Conservation (phyloP, 345 rosid species). For the Brassica juncea region DNA sequence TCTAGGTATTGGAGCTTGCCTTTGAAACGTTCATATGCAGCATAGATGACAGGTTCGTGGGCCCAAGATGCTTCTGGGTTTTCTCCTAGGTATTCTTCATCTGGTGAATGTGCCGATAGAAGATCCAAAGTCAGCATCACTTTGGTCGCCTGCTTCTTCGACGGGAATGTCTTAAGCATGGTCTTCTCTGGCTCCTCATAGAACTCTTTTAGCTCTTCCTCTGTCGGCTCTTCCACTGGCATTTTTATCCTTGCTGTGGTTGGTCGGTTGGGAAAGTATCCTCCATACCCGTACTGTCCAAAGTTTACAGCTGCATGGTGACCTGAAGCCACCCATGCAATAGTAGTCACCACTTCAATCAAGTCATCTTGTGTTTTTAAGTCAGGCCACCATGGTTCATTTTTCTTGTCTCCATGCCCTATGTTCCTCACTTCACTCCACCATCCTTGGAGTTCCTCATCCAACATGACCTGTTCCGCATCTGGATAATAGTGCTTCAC, state of each 20-base stretch:
- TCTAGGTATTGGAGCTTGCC: conserved; percentile 8
- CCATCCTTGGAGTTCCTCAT: conserved; percentile 34
- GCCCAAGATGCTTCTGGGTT: conserved; percentile 29
- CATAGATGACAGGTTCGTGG: conserved; percentile 23
- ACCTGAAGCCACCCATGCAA: conserved; percentile 34
- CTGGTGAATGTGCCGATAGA: conserved; percentile 40
- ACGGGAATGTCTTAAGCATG: conserved; percentile 33
- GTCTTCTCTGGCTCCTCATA: conserved; percentile 28
- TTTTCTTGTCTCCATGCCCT: conserved; percentile 36
- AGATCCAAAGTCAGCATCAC: conserved; percentile 42
- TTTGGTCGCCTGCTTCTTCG: conserved; percentile 38
- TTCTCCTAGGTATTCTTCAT: conserved; percentile 42
- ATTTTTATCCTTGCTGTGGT: conserved; percentile 32
- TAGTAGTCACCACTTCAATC: conserved; percentile 28
- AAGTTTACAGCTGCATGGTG: background rate
- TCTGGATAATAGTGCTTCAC: conserved; percentile 36
- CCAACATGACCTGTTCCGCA: conserved; percentile 5
- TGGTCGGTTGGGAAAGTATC: conserved; percentile 45
- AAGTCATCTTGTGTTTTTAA: conserved; percentile 36
- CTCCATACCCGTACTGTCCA: conserved; percentile 15
- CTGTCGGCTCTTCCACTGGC: conserved; percentile 20
- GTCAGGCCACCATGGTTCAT: conserved; percentile 37
- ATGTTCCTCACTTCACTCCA: conserved; percentile 38
- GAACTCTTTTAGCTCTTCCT: conserved; percentile 2
- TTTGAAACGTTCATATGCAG: conserved; percentile 34